A percentile compares a stretch with the other conserved stretches of the same genome.
Conservation (phyloP, 2,329 filamentous ascomycete species). For the Cordyceps fumosorosea region DNA sequence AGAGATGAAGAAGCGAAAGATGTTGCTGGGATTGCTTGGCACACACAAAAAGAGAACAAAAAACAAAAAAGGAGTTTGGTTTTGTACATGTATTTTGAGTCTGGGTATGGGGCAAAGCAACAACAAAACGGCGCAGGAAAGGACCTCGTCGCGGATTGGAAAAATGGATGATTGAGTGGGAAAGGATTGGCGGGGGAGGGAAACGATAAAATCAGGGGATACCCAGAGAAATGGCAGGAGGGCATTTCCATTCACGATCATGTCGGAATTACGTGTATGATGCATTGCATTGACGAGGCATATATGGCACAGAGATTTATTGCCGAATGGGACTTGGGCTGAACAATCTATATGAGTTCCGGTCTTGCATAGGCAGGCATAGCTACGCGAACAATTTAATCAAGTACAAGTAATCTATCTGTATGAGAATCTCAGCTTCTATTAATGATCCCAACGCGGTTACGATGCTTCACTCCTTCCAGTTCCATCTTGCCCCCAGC, state of each 20-base stretch:
- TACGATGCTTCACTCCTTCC: constrained; percentile 2
- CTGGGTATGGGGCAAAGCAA: neutral
- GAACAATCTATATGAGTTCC: neutral
- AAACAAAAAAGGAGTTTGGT: constrained; percentile 7
- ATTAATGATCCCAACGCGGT: neutral
- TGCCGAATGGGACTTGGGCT: neutral
- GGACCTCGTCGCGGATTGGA: neutral
- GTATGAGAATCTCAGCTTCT: neutral
- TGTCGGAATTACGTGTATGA: neutral
- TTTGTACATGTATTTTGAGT: constrained; percentile 8
- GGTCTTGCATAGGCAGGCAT: neutral
- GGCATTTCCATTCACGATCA: neutral
- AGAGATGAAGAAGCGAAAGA: neutral
- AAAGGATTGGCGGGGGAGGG: neutral
- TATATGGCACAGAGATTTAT: neutral
- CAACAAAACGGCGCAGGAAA: neutral
- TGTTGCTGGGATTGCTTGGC: no score
- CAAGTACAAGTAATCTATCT: neutral
- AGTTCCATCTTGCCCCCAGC: constrained; percentile 8
- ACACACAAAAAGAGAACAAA: neutral
- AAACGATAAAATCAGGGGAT: neutral
- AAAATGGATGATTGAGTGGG: neutral
- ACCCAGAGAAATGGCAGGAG: neutral
- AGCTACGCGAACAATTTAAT: neutral
- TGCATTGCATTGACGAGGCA: neutral